Conservation (phyloP, 371 early-diverging fungal genomes). For the Mortierella sp. region DNA sequence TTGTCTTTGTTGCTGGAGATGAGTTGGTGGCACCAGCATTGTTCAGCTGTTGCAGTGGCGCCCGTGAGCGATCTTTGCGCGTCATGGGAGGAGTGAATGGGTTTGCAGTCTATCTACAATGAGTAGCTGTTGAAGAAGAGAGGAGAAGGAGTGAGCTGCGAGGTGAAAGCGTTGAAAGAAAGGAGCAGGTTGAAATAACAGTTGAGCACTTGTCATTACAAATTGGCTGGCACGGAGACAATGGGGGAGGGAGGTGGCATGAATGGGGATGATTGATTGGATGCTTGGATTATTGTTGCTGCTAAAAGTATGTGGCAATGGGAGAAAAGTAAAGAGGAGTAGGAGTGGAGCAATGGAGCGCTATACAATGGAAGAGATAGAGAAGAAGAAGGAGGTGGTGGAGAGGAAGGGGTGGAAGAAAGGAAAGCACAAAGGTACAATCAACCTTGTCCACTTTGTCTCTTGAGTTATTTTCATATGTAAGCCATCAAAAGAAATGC, state of each 20-base stretch:
- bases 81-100: conserved; percentile 8
- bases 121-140: conserved; percentile 8
- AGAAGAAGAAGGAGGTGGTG: conserved; percentile 1
- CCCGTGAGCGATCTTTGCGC: conserved; percentile 25
- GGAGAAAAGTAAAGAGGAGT: not conserved
- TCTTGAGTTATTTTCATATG: not conserved
- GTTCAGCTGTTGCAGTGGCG: conserved; percentile 25
- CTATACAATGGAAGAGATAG: not conserved
- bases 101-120: not conserved
- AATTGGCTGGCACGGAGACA: not conserved
- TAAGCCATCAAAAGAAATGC: not conserved
- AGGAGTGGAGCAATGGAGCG: not conserved
- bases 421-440: not conserved
- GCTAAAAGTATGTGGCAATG: not conserved
- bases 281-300: not conserved
- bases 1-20: not conserved
- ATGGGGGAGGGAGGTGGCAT: not conserved
- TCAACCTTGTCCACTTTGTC: too few relatives aligned
- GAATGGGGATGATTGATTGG: conserved; percentile 1
- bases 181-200: not conserved
- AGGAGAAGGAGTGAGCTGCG: not conserved
- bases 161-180: not conserved
- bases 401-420: not conserved
- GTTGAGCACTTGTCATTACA: conserved; percentile 3
- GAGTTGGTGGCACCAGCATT: conserved; percentile 17